Base-by-base conservation (phyloP, 768 basidiomycete genomes). In the Nidularia pulvinata region DNA sequence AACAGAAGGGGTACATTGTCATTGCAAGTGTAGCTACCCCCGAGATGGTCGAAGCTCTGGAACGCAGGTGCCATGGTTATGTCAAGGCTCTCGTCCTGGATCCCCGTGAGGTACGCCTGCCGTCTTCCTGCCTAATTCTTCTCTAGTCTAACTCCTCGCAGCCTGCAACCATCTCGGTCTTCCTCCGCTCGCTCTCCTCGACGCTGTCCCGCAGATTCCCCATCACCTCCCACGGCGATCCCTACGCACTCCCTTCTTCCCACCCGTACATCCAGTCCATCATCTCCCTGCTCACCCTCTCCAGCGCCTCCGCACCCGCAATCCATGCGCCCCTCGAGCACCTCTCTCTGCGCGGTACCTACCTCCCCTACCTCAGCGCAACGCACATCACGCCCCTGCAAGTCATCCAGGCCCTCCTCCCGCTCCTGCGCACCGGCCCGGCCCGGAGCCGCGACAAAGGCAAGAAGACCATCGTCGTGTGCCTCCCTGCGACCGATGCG, bases 201-300 rank as follows among this genome's bases (percentile, higher is more conserved):
- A 85, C 91, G 0, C 77, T 95, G 7, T 88, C 89, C 14, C 86
- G 91, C 57, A 83, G 85, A 47, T 95, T 93, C 71, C 93, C 93
- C 3, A 80, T 92, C 58, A 85, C 81, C 34, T 69, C 84, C 6
- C 73, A 89, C 2, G 93, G 93, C 25, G 94, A 95, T 66, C 93
- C 93, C 1, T 91, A 86, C 65, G 82, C 79, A 22, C 76, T 86
- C 0, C 82, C 86, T 22, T 73, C 83, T 30, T 69, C 84, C 14
- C 79, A 85, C 62, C 84, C 89, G 2, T 84, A 89, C 67, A 77
- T 95, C 44, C 85, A 90, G 57, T 88, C 91, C 19, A 74, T 93
- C 59, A 78, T 95, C 59, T 93, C 89, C 43, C 77, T 93, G 33
- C 79, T 93, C 56, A 79, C 86, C 49, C 76, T 93, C 34, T 66